Conservation (phyloP, 257 asterid genomes). For the Nicotiana obtusifolia region DNA sequence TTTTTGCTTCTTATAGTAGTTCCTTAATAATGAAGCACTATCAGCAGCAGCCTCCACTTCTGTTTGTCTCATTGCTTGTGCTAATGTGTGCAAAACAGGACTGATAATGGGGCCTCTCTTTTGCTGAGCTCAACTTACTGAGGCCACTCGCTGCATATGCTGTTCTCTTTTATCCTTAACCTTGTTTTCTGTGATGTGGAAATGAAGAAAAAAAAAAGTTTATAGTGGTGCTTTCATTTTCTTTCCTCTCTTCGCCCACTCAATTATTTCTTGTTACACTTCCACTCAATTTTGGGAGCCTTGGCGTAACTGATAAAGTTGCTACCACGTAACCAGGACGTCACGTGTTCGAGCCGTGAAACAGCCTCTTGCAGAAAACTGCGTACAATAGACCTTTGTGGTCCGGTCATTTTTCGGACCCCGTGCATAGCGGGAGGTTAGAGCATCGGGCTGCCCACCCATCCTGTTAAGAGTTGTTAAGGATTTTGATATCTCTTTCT, state of each 20-base stretch:
- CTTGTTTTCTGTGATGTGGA: not conserved
- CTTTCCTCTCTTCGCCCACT: not conserved
- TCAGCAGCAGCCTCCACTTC: conserved; percentile 29
- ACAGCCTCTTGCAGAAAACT: no score
- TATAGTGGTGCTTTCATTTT: not conserved
- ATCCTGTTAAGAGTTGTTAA: not conserved
- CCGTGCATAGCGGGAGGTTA: no score
- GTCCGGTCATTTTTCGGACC: no score
- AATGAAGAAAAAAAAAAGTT: not conserved
- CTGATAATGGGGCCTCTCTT: conserved; percentile 18
- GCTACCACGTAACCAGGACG: no score
- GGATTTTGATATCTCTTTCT: not conserved
- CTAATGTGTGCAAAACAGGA: conserved; percentile 14
- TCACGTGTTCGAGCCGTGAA: no score
- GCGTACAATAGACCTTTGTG: no score
- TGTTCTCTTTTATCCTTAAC: not conserved
- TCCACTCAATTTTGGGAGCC: not conserved
- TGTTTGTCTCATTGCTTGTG: conserved; percentile 15
- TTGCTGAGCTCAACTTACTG: conserved; percentile 12
- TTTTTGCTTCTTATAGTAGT: conserved; percentile 24
- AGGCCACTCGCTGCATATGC: conserved; percentile 8
- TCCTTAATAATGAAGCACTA: conserved; percentile 39
- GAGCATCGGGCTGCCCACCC: no score
- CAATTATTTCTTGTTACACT: not conserved
- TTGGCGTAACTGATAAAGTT: no score